These are phyloP conservation scores for Ambrosiella beaveri DNA, from an alignment of 2,329 filamentous ascomycete genomes.

Conservation along the genomic window DNA sequence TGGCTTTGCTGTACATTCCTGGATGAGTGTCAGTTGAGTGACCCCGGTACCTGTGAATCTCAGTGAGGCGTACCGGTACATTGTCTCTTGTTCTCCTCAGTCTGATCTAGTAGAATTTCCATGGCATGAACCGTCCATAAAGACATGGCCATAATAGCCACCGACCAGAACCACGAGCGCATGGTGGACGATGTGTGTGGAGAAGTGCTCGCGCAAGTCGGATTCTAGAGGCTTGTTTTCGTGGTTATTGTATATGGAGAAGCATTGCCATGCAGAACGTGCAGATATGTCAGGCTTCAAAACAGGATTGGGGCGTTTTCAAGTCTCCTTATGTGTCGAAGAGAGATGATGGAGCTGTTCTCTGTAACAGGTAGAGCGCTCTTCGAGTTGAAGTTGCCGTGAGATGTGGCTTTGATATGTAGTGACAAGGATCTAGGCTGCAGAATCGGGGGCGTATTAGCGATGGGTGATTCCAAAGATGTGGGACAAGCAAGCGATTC, in stretches of 20 bases:
- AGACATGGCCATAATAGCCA: conserved; percentile 30
- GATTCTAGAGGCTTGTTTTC: background rate
- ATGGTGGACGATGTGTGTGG: background rate
- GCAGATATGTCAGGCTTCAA: too few species aligned
- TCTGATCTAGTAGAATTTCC: conserved; percentile 48
- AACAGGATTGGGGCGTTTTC: too few species aligned
- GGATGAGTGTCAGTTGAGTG: conserved; percentile 19
- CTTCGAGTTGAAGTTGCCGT: too few species aligned
- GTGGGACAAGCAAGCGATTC: too few species aligned
- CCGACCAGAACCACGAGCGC: conserved; percentile 12
- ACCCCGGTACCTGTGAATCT: too few species aligned
- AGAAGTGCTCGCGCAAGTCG: too few species aligned
- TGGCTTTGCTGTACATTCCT: conserved; percentile 83
- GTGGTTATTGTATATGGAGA: too few species aligned
- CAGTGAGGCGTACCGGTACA: conserved; percentile 34
- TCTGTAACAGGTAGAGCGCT: too few species aligned
- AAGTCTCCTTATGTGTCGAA: too few species aligned
- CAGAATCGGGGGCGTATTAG: background rate
- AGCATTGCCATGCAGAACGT: too few species aligned
- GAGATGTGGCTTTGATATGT: background rate
- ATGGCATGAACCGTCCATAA: conserved; percentile 36
- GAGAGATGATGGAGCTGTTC: too few species aligned
- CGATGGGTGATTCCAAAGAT: background rate
- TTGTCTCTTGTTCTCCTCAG: conserved; percentile 60
- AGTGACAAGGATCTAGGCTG: background rate